Conservation (phyloP, 2,329 filamentous ascomycete species). For the Penicillium sp. region DNA sequence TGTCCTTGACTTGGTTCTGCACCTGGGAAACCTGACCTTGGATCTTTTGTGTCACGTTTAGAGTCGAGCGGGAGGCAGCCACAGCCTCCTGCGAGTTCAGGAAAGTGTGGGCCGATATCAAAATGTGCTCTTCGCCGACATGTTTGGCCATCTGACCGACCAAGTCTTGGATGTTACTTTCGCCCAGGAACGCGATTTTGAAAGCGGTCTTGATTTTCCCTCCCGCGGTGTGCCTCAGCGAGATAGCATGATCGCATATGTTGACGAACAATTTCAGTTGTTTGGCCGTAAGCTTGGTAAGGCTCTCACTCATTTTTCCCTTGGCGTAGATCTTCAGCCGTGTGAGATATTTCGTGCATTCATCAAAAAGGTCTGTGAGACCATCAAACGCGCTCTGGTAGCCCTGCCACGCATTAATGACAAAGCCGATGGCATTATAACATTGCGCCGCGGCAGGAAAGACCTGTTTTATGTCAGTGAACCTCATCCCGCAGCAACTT, state of each 20-base stretch:
- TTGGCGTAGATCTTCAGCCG: not conserved
- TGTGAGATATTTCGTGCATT: not conserved
- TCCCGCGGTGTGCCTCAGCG: not conserved
- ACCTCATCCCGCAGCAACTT: too few species aligned
- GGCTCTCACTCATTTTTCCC: not conserved
- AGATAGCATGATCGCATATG: not conserved
- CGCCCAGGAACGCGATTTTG: not conserved
- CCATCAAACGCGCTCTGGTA: conserved; percentile 1
- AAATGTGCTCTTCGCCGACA: too few species aligned
- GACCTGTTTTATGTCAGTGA: too few species aligned
- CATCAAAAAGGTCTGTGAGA: not conserved
- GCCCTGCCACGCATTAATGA: conserved; percentile 4
- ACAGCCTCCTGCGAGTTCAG: too few species aligned
- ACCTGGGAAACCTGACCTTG: too few species aligned
- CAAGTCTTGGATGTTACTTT: not conserved
- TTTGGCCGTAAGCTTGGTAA: not conserved
- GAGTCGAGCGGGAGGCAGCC: too few species aligned
- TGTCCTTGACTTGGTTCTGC: too few species aligned
- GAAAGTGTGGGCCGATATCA: too few species aligned
- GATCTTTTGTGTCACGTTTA: too few species aligned
- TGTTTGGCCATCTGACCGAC: not conserved
- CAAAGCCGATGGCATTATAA: conserved; percentile 6
- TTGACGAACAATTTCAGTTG: not conserved
- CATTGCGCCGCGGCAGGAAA: conserved; percentile 4
- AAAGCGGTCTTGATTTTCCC: not conserved